Evolutionary conservation across 345 rosid species (phyloP).

Genomic region (Moringa oleifera): DNA sequence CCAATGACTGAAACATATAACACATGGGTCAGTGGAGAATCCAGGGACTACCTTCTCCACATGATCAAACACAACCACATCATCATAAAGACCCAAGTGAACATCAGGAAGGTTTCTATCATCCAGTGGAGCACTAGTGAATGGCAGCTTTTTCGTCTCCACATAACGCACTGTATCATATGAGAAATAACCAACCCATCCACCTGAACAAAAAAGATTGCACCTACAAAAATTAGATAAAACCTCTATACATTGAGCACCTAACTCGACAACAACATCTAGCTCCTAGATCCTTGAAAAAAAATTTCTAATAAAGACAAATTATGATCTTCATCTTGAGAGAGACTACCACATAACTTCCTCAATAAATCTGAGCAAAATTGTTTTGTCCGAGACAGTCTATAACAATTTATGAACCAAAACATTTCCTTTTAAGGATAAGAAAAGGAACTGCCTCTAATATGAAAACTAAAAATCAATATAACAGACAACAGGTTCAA

Average conservation of each 20-base stretch:
- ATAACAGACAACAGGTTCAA: not conserved
- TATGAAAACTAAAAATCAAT: not conserved
- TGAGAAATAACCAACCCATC: slow-evolving; percentile 96
- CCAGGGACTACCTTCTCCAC: slow-evolving; percentile 63
- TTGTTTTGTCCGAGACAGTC: no score
- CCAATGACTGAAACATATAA: not conserved
- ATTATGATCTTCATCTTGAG: not conserved
- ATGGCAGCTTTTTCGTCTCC: slow-evolving; percentile 86
- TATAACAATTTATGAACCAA: not conserved
- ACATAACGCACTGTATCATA: slow-evolving; percentile 88
- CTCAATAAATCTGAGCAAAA: not conserved
- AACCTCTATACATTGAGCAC: not conserved
- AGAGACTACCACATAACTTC: not conserved
- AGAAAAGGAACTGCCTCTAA: not conserved
- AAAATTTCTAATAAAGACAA: not conserved
- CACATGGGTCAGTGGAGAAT: not conserved
- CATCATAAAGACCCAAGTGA: slow-evolving; percentile 90
- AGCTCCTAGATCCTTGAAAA: not conserved
- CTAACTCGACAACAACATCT: not conserved
- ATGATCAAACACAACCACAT: slow-evolving; percentile 85
- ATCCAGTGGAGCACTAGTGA: slow-evolving; percentile 64
- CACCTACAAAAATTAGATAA: not conserved
- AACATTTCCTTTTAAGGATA: not conserved
- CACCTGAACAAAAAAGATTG: slow-evolving; percentile 47
- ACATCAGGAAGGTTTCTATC: slow-evolving; percentile 91